A percentile compares a stretch with the other conserved stretches of the same genome.
These are phyloP conservation scores for Hymenoscyphus infarciens DNA, from an alignment of 2,329 filamentous ascomycete genomes.

Conservation along the genomic window DNA sequence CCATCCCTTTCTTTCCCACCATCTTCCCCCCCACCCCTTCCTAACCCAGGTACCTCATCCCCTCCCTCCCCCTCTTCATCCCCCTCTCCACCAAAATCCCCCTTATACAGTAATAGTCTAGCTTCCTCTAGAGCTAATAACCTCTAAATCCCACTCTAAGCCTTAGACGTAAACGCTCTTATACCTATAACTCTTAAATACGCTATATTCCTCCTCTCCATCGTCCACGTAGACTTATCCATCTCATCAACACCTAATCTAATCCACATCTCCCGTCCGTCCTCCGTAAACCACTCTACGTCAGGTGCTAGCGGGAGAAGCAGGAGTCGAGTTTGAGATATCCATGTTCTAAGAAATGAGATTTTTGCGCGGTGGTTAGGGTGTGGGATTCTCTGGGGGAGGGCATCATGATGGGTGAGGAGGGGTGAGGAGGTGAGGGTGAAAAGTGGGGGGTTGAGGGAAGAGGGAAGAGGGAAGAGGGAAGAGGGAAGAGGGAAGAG, in stretches of 20 bases:
- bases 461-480: no score
- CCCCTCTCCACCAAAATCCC: no score
- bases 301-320: no score
- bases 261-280: no score
- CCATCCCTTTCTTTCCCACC: no score
- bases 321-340: constrained; percentile 52
- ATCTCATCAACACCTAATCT: constrained; percentile 61
- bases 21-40: no score
- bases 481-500: no score
- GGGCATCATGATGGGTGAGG: neutral
- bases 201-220: constrained; percentile 39
- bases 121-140: constrained; percentile 48
- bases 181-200: neutral
- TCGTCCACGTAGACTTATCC: constrained; percentile 62
- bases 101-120: no score
- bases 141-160: constrained; percentile 64
- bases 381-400: neutral
- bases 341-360: constrained; percentile 53
- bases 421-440: neutral
- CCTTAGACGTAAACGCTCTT: constrained; percentile 44
- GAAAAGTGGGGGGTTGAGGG: neutral
- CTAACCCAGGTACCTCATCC: no score
- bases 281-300: no score
- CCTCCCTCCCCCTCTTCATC: no score
- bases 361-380: constrained; percentile 44